phyloP scores from a whole-genome alignment of 1,284 basidiomycete genomes.

The Trametes sp. region DNA sequence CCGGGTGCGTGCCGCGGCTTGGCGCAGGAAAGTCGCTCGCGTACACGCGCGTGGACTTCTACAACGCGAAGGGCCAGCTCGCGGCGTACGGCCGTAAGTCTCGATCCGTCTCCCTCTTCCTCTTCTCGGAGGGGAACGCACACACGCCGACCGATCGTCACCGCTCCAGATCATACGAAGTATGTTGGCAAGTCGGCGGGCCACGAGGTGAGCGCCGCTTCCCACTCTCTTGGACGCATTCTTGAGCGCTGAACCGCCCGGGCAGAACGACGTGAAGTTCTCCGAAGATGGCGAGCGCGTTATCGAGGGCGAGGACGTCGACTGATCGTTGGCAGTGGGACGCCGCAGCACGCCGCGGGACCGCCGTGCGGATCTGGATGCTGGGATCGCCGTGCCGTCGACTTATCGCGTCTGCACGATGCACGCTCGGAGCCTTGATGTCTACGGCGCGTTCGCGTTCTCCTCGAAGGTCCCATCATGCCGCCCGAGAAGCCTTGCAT shows the following conservation, averaged over 20 bases:
- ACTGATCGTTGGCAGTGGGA: too few relatives aligned
- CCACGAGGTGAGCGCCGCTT: conserved; percentile 57
- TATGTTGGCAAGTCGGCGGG: conserved; percentile 81
- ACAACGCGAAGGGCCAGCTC: conserved; percentile 71
- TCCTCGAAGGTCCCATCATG: background rate
- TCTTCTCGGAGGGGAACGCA: background rate
- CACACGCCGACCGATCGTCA: background rate
- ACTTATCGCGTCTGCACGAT: background rate
- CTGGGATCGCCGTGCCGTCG: background rate
- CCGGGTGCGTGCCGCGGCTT: conserved; percentile 1
- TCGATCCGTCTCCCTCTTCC: too few relatives aligned
- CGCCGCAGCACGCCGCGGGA: background rate
- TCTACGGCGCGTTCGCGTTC: background rate
- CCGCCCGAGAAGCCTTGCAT: conserved; percentile 2
- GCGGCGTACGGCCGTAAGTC: conserved; percentile 85
- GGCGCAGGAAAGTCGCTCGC: conserved; percentile 80
- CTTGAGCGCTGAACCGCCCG: too few relatives aligned
- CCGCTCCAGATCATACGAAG: conserved; percentile 80
- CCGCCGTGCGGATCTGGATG: background rate
- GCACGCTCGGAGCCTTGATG: background rate
- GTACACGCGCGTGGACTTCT: conserved; percentile 83
- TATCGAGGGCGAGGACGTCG: conserved; percentile 68
- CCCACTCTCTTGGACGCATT: too few relatives aligned
- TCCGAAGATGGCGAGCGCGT: conserved; percentile 80
- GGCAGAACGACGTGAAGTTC: conserved; percentile 80